Percentiles rank a stretch among this genome's conserved stretches.
phyloP scores from a whole-genome alignment of 2,329 filamentous ascomycete species.

The Monosporascus sp. region DNA sequence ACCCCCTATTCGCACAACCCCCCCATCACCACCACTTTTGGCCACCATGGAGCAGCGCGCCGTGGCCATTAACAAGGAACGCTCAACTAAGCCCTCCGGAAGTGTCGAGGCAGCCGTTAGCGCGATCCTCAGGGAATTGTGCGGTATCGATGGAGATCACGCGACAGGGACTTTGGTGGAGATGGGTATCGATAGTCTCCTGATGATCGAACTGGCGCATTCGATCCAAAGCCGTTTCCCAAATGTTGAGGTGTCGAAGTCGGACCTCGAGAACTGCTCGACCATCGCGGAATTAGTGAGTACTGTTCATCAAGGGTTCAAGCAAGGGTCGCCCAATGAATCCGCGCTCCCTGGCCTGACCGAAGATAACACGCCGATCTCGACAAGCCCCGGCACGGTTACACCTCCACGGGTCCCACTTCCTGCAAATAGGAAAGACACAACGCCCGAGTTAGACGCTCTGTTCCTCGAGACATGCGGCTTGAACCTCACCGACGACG shows the following conservation, averaged over 20 bases:
- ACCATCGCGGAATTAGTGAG: conserved; percentile 3
- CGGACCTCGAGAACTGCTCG: conserved; percentile 3
- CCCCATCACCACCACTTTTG: not conserved
- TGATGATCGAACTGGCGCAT: conserved; percentile 20
- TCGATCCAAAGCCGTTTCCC: conserved; percentile 3
- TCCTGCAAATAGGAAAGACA: no score
- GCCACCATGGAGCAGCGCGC: not conserved
- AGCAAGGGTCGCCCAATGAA: not conserved
- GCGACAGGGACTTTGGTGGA: conserved; percentile 13
- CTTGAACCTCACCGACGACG: conserved; percentile 11
- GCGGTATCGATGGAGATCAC: conserved; percentile 45
- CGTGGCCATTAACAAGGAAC: not conserved
- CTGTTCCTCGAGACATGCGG: conserved; percentile 20
- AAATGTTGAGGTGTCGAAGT: not conserved
- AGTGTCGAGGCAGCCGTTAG: not conserved
- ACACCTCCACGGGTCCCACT: not conserved
- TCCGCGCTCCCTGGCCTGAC: not conserved
- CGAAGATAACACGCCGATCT: not conserved
- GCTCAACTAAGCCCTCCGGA: not conserved
- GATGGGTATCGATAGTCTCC: conserved; percentile 21
- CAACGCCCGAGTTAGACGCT: conserved; percentile 2
- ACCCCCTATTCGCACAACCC: not conserved
- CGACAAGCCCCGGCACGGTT: not conserved
- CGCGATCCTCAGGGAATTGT: conserved; percentile 38
- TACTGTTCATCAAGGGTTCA: conserved; percentile 6